A percentile compares a stretch with the other conserved stretches of the same genome.
phyloP scores from a whole-genome alignment of 2,329 filamentous ascomycete genomes.

The Colletotrichum musicola region DNA sequence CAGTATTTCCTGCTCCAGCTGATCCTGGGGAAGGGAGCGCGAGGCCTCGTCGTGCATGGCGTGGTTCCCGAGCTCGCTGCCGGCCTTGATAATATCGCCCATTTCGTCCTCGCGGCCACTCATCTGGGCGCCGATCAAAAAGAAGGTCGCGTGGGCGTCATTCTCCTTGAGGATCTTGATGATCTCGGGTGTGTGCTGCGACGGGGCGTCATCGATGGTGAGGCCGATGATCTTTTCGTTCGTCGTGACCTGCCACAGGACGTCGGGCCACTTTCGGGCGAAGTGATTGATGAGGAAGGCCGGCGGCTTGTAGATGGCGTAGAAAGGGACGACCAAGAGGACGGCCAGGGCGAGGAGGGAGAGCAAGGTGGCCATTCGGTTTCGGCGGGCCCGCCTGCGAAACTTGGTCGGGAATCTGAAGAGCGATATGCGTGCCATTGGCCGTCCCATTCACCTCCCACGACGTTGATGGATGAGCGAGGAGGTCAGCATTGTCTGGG shows the following conservation, averaged over 20 bases:
- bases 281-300: constrained; percentile 77
- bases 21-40: constrained; percentile 67
- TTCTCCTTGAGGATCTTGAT: constrained; percentile 74
- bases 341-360: constrained; percentile 53
- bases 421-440: constrained; percentile 54
- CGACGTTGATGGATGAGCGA: constrained; percentile 15
- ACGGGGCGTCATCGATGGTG: constrained; percentile 90
- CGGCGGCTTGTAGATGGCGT: constrained; percentile 80
- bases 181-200: constrained; percentile 77
- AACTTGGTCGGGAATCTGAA: constrained; percentile 69
- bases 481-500: constrained; percentile 15
- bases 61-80: constrained; percentile 86
- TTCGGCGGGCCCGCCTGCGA: constrained; percentile 68
- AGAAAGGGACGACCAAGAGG: constrained; percentile 54
- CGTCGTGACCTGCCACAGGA: constrained; percentile 78
- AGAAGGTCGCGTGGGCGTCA: constrained; percentile 84
- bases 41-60: constrained; percentile 90
- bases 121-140: constrained; percentile 86
- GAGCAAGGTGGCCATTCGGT: constrained; percentile 68
- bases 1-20: constrained; percentile 73
- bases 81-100: constrained; percentile 67
- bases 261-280: constrained; percentile 78
- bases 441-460: constrained; percentile 25
- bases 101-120: constrained; percentile 66
- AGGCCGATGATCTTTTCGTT: constrained; percentile 78